Percentiles rank a stretch among this genome's conserved stretches.
Evolutionary conservation across 2,329 filamentous ascomycete genomes (phyloP).

Genomic region (Talaromyces rugulosus): DNA sequence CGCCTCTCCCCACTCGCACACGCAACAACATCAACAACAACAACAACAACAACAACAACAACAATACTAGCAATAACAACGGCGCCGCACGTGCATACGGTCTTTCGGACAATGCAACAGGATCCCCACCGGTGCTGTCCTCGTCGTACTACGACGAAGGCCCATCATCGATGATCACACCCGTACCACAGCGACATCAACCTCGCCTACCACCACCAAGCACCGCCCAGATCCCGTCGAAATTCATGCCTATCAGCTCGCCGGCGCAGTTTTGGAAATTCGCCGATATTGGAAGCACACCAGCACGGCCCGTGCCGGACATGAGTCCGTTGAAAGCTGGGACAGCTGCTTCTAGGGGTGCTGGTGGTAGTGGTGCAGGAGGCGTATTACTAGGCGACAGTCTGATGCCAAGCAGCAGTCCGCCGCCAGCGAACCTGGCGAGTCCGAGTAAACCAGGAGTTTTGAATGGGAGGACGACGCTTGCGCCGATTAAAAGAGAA

Average conservation of each 20-base stretch:
- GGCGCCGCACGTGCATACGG: slow-evolving; percentile 29
- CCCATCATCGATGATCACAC: slow-evolving; percentile 45
- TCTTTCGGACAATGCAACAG: slow-evolving; percentile 35
- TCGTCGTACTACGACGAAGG: slow-evolving; percentile 48
- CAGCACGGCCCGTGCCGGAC: slow-evolving; percentile 39
- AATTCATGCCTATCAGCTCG: slow-evolving; percentile 50
- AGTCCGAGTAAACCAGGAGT: slow-evolving; percentile 43
- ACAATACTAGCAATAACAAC: slow-evolving; percentile 17
- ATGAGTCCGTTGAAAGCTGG: slow-evolving; percentile 46
- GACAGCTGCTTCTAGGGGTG: slow-evolving; percentile 11
- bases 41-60: slow-evolving; percentile 14
- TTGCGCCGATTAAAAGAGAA: slow-evolving; percentile 30
- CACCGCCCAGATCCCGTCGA: slow-evolving; percentile 46
- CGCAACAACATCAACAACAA: slow-evolving; percentile 14
- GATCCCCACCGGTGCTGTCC: slow-evolving; percentile 45
- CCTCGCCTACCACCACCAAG: slow-evolving; percentile 46
- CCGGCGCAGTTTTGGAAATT: slow-evolving; percentile 50
- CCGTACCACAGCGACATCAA: slow-evolving; percentile 46
- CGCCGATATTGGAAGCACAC: slow-evolving; percentile 43
- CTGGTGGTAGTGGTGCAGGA: not conserved
- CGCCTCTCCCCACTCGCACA: slow-evolving; percentile 35
- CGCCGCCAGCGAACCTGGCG: slow-evolving; percentile 42
- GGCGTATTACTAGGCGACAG: slow-evolving; percentile 27
- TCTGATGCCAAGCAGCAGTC: slow-evolving; percentile 45
- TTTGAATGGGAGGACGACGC: slow-evolving; percentile 22